phyloP scores from a whole-genome alignment of 179 eudicot genomes.

The Beta corolliflora region DNA sequence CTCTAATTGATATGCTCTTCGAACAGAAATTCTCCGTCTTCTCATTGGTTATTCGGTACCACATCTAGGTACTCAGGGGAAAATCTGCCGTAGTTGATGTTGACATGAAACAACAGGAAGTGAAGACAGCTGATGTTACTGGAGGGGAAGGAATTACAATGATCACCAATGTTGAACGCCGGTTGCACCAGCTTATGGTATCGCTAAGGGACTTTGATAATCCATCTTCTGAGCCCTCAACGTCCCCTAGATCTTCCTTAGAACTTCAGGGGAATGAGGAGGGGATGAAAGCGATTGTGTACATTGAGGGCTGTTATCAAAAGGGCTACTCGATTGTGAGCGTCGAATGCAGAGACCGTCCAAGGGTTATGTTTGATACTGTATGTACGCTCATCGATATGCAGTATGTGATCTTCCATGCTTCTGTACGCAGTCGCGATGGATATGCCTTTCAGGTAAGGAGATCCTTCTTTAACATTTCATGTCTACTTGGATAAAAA shows the following conservation, averaged over 20 bases:
- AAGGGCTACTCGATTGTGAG: conserved; percentile 62
- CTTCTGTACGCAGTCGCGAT: conserved; percentile 42
- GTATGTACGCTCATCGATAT: conserved; percentile 76
- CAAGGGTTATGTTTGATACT: conserved; percentile 69
- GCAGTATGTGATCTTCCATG: conserved; percentile 74
- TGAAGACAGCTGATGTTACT: conserved; percentile 45
- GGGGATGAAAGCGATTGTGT: conserved; percentile 35
- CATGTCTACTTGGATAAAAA: neutral
- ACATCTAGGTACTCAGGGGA: conserved; percentile 43
- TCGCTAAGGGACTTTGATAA: conserved; percentile 59
- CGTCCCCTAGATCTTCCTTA: conserved; percentile 26
- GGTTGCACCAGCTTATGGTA: conserved; percentile 76
- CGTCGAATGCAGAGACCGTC: conserved; percentile 58
- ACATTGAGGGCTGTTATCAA: conserved; percentile 54
- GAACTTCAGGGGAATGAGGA: conserved; percentile 22
- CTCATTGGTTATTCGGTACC: conserved; percentile 12
- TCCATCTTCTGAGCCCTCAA: conserved; percentile 29
- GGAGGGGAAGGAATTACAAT: conserved; percentile 43
- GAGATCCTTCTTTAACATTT: neutral
- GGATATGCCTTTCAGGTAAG: conserved; percentile 69
- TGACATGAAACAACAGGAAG: conserved; percentile 42
- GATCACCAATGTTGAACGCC: conserved; percentile 54
- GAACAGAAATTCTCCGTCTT: conserved; percentile 5
- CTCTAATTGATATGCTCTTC: conserved; percentile 13
- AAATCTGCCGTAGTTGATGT: conserved; percentile 30